Evolutionary conservation across 192 early-diverging fungal genomes (phyloP).

Genomic region (Funneliformis geosporum): DNA sequence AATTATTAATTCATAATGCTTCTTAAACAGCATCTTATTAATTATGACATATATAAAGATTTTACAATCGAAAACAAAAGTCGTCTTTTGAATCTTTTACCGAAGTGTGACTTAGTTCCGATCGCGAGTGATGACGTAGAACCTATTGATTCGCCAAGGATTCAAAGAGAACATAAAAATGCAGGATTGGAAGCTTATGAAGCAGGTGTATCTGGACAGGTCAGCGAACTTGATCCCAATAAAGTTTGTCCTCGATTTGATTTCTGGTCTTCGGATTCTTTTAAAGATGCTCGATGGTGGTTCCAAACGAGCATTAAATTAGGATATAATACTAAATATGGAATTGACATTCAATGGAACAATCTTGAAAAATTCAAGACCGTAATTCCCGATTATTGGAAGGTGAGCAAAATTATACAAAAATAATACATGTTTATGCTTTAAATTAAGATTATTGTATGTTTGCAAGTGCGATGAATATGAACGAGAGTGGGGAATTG

Average conservation of each 20-base stretch:
- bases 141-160: slow-evolving; percentile 7
- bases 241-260: slow-evolving; percentile 18
- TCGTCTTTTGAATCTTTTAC: slow-evolving; percentile 15
- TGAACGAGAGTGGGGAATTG: slow-evolving; percentile 13
- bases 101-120: slow-evolving; percentile 15
- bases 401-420: neutral
- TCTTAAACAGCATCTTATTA: slow-evolving; percentile 1
- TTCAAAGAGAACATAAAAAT: neutral
- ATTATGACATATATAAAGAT: neutral
- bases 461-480: neutral
- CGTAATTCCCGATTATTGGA: neutral
- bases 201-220: neutral
- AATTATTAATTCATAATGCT: no score
- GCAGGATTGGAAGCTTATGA: neutral
- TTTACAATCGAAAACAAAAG: slow-evolving; percentile 17
- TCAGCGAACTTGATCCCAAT: slow-evolving; percentile 2
- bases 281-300: slow-evolving; percentile 22
- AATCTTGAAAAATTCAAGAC: slow-evolving; percentile 10
- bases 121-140: slow-evolving; percentile 11
- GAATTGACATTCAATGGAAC: slow-evolving; percentile 5
- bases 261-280: slow-evolving; percentile 16
- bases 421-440: no score
- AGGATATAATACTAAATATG: slow-evolving; percentile 6
- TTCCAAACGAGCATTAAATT: slow-evolving; percentile 11
- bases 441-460: neutral